Percentiles rank a stretch among this genome's conserved stretches.
phyloP scores from a whole-genome alignment of 805 yeast genomes.

The Candida saitoana region DNA sequence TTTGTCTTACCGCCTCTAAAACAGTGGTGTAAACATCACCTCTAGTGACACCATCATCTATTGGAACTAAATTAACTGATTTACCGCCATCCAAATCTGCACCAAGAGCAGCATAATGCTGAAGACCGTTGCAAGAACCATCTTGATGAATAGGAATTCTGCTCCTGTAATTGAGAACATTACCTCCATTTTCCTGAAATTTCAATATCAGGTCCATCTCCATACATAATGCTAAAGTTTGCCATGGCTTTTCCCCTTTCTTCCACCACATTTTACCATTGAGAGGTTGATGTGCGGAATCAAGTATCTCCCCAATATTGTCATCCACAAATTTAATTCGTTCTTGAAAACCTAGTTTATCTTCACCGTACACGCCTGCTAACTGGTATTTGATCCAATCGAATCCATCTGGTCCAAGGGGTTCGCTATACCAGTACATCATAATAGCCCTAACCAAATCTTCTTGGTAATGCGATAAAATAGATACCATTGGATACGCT shows the following conservation, averaged over 20 bases:
- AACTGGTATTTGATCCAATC: slow-evolving; percentile 39
- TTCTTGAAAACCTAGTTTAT: slow-evolving; percentile 22
- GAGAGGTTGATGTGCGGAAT: slow-evolving; percentile 27
- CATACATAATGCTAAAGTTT: slow-evolving; percentile 29
- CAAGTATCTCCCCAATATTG: slow-evolving; percentile 17
- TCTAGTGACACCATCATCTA: slow-evolving; percentile 9
- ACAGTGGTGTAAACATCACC: slow-evolving; percentile 35
- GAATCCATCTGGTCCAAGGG: slow-evolving; percentile 32
- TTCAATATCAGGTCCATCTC: slow-evolving; percentile 24
- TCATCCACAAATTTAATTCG: slow-evolving; percentile 24
- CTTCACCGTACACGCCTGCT: slow-evolving; percentile 30
- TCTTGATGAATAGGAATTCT: slow-evolving; percentile 40
- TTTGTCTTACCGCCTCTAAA: slow-evolving; percentile 18
- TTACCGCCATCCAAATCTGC: slow-evolving; percentile 32
- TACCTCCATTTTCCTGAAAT: slow-evolving; percentile 13
- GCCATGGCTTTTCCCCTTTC: slow-evolving; percentile 38
- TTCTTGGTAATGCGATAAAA: slow-evolving; percentile 31
- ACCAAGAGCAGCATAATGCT: slow-evolving; percentile 43
- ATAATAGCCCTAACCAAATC: slow-evolving; percentile 31
- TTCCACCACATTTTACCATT: slow-evolving; percentile 31
- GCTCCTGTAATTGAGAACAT: slow-evolving; percentile 18
- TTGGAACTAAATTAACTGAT: slow-evolving; percentile 35
- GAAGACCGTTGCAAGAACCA: slow-evolving; percentile 45
- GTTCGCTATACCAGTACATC: slow-evolving; percentile 35
- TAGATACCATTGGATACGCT: slow-evolving; percentile 35